Percentiles rank a stretch among this genome's conserved stretches.
Conservation (phyloP, 31 red algal genomes). For the Pterothamnion heteromorphum region DNA sequence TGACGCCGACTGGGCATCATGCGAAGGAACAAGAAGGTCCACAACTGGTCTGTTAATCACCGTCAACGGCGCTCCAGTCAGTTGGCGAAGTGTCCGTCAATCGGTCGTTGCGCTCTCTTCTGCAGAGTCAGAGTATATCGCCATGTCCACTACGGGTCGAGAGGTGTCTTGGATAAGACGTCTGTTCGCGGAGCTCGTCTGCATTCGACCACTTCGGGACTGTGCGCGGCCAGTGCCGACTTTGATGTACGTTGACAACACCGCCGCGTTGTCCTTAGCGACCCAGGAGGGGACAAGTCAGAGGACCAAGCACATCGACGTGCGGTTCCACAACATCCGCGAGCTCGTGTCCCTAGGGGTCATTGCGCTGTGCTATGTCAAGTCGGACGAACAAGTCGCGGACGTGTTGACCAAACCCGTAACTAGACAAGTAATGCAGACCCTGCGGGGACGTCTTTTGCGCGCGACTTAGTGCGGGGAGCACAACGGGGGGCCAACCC, state of each 20-base stretch:
- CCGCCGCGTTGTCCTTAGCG: neutral
- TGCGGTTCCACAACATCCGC: neutral
- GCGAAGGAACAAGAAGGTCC: neutral
- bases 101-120: neutral
- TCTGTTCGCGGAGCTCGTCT: neutral
- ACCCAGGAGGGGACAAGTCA: neutral
- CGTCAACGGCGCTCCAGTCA: neutral
- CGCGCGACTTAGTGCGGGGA: too few species aligned
- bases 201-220: too few species aligned
- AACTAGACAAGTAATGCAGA: too few species aligned
- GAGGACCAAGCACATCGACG: conserved; percentile 18
- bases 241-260: neutral
- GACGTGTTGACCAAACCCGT: conserved; percentile 7
- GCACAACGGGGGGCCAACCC: too few species aligned
- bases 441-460: too few species aligned
- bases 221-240: neutral
- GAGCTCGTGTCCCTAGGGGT: neutral
- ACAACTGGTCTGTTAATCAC: neutral
- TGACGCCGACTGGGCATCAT: conserved; percentile 28
- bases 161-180: neutral
- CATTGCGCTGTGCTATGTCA: neutral
- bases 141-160: neutral
- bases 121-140: conserved; percentile 26
- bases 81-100: neutral
- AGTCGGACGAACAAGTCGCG: neutral